Evolutionary conservation across 352 stramenopile genomes (phyloP).

Genomic region (Pythium myriotylum): DNA sequence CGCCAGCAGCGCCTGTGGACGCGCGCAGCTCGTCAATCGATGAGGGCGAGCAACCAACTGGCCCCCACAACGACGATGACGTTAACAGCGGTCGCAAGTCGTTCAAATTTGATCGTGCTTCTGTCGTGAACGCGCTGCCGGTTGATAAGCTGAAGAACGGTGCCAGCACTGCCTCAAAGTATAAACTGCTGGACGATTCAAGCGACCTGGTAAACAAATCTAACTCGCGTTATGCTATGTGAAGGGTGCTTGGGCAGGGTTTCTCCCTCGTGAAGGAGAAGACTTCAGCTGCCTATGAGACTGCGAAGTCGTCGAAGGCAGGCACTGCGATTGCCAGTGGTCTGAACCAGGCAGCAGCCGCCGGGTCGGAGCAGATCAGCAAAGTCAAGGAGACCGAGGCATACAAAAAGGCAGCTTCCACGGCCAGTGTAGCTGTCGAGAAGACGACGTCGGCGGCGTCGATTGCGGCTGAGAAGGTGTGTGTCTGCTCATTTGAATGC

Average conservation of each 20-base stretch:
- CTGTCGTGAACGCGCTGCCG: slow-evolving; percentile 76
- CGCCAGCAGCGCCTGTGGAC: neutral
- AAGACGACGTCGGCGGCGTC: slow-evolving; percentile 68
- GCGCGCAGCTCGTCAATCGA: slow-evolving; percentile 41
- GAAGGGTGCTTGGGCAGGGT: slow-evolving; percentile 65
- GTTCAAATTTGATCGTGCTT: slow-evolving; percentile 51
- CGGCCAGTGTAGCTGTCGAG: slow-evolving; percentile 61
- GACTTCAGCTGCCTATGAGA: slow-evolving; percentile 66
- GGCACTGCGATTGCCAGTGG: slow-evolving; percentile 67
- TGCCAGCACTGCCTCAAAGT: slow-evolving; percentile 78
- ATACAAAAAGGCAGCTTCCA: slow-evolving; percentile 80
- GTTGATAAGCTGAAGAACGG: slow-evolving; percentile 91
- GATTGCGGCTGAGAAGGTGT: slow-evolving; percentile 70
- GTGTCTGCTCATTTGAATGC: no score
- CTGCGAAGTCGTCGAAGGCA: slow-evolving; percentile 79
- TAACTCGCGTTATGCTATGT: slow-evolving; percentile 3
- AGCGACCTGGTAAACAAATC: neutral
- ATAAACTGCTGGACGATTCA: slow-evolving; percentile 13
- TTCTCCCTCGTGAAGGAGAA: slow-evolving; percentile 79
- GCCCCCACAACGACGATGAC: slow-evolving; percentile 43
- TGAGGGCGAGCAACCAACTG: slow-evolving; percentile 32
- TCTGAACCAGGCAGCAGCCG: slow-evolving; percentile 59
- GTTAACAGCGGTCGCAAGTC: slow-evolving; percentile 27
- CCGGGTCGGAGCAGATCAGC: slow-evolving; percentile 70
- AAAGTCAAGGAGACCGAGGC: slow-evolving; percentile 86